Evolutionary conservation across 805 yeast genomes (phyloP).

Genomic region (Lipomyces japonicus): DNA sequence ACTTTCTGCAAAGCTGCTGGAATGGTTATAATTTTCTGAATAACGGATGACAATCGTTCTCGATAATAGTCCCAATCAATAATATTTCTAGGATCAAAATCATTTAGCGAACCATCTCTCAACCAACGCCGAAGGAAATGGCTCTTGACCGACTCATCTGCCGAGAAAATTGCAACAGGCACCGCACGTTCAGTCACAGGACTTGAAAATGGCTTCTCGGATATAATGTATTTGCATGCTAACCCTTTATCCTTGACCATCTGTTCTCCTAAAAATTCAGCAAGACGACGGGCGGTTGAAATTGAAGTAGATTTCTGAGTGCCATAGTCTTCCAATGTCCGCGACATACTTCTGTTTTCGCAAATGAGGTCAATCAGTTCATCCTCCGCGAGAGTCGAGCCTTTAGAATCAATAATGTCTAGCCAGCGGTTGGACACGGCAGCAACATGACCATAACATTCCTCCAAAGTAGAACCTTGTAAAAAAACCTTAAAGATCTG

Average conservation of each 20-base stretch:
- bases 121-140: slow-evolving; percentile 83
- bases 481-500: slow-evolving; percentile 88
- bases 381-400: slow-evolving; percentile 83
- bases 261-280: slow-evolving; percentile 91
- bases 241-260: slow-evolving; percentile 96
- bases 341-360: slow-evolving; percentile 94
- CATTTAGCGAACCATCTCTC: slow-evolving; percentile 66
- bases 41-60: slow-evolving; percentile 85
- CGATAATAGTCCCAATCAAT: slow-evolving; percentile 92
- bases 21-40: slow-evolving; percentile 90
- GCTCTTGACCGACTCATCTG: slow-evolving; percentile 67
- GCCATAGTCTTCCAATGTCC: slow-evolving; percentile 82
- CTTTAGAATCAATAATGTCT: slow-evolving; percentile 85
- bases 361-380: slow-evolving; percentile 92
- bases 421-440: slow-evolving; percentile 93
- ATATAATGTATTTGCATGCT: slow-evolving; percentile 89
- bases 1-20: slow-evolving; percentile 95
- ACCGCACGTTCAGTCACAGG: slow-evolving; percentile 96
- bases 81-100: slow-evolving; percentile 82
- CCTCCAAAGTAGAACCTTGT: slow-evolving; percentile 74
- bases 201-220: slow-evolving; percentile 73
- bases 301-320: slow-evolving; percentile 90
- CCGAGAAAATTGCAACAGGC: slow-evolving; percentile 92
- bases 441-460: slow-evolving; percentile 86
- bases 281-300: slow-evolving; percentile 88